phyloP scores from a whole-genome alignment of 257 asterid genomes.

The Eucommia ulmoides region DNA sequence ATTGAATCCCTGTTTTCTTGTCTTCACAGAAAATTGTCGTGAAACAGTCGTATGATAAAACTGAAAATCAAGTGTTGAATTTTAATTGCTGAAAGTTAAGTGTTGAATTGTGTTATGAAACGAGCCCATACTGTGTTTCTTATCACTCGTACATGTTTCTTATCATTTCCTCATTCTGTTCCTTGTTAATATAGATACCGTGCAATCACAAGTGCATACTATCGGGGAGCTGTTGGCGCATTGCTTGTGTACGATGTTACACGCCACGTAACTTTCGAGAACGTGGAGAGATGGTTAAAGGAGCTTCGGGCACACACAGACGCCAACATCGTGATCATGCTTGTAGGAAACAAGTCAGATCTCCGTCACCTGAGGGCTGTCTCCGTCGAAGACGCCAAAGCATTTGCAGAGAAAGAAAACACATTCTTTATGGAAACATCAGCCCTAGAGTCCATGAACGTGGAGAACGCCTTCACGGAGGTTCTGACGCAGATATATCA shows the following conservation, averaged over 20 bases:
- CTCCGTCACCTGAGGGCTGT: conserved; percentile 62
- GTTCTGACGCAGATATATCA: conserved; percentile 52
- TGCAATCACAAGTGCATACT: conserved; percentile 72
- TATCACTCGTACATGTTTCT: no score
- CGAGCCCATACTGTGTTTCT: no score
- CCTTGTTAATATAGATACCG: conserved; percentile 35
- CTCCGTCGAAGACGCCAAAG: conserved; percentile 48
- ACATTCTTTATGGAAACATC: conserved; percentile 65
- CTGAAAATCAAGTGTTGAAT: no score
- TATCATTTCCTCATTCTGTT: neutral
- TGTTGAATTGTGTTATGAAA: no score
- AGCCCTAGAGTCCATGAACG: conserved; percentile 62
- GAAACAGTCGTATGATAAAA: no score
- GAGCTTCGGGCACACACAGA: conserved; percentile 68
- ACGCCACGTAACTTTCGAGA: conserved; percentile 62
- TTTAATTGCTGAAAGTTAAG: no score
- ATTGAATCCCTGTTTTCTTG: no score
- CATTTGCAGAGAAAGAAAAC: conserved; percentile 50
- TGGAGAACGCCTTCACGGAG: conserved; percentile 63
- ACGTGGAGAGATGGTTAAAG: conserved; percentile 68
- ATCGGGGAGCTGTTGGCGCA: conserved; percentile 69
- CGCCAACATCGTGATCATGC: conserved; percentile 55
- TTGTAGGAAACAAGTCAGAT: conserved; percentile 63
- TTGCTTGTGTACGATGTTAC: conserved; percentile 61
- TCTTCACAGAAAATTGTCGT: no score